A percentile compares a stretch with the other conserved stretches of the same genome.
phyloP scores from a whole-genome alignment of 1,139 yeast genomes.

The Blastobotrys illinoisensis region DNA sequence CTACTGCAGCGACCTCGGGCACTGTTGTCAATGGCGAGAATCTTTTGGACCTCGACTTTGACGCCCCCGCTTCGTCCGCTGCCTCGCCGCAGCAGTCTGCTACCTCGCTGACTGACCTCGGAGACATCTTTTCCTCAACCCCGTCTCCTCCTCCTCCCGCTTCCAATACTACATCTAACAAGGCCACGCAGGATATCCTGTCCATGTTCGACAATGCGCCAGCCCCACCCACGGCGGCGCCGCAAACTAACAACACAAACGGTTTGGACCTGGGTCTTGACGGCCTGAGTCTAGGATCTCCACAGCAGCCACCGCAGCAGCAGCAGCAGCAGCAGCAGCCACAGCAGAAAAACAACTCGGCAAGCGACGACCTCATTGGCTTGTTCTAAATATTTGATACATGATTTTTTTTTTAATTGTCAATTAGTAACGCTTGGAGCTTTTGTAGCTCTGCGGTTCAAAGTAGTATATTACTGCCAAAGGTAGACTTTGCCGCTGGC shows the following conservation, averaged over 20 bases:
- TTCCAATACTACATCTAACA: constrained; percentile 24
- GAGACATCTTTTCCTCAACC: constrained; percentile 30
- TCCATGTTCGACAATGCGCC: constrained; percentile 27
- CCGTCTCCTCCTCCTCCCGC: constrained; percentile 28
- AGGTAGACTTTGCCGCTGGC: constrained; percentile 89
- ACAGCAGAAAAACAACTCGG: neutral
- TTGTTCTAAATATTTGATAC: constrained; percentile 38
- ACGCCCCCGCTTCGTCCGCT: constrained; percentile 19
- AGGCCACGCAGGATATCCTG: constrained; percentile 28
- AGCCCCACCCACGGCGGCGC: constrained; percentile 24
- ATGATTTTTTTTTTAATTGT: neutral
- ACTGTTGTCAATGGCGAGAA: constrained; percentile 59
- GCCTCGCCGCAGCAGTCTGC: constrained; percentile 23
- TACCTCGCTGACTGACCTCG: constrained; percentile 29
- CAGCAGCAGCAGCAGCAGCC: constrained; percentile 17
- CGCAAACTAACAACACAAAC: constrained; percentile 14
- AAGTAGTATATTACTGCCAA: constrained; percentile 18
- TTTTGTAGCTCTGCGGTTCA: no score
- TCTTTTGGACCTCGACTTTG: constrained; percentile 77
- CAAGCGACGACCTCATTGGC: constrained; percentile 50
- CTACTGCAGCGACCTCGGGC: constrained; percentile 38
- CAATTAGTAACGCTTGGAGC: no score
- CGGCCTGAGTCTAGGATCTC: constrained; percentile 18
- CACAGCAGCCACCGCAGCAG: constrained; percentile 9
- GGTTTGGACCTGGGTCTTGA: constrained; percentile 22